Percentiles rank a stretch among this genome's conserved stretches.
These are phyloP conservation scores for Aspergillus indologenus DNA, from an alignment of 495 filamentous ascomycete genomes.

Conservation along the genomic window DNA sequence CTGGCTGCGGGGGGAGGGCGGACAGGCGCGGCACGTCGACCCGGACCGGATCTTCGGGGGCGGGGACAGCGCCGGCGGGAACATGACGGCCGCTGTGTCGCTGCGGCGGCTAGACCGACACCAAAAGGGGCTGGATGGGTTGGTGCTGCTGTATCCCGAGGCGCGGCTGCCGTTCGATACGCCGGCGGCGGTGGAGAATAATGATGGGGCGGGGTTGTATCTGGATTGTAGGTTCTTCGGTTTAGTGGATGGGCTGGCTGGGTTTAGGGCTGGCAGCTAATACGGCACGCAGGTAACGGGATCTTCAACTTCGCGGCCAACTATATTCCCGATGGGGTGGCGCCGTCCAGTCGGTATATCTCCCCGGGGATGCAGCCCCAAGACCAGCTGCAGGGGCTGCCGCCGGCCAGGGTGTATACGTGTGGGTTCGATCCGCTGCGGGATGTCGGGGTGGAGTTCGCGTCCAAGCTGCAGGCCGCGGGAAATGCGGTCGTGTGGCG, in stretches of 20 bases:
- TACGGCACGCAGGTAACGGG: slow-evolving; percentile 22
- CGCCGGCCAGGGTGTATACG: slow-evolving; percentile 31
- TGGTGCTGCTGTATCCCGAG: slow-evolving; percentile 37
- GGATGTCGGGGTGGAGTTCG: slow-evolving; percentile 37
- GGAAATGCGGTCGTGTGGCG: slow-evolving; percentile 28
- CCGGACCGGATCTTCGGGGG: slow-evolving; percentile 24
- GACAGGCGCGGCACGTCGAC: slow-evolving; percentile 22
- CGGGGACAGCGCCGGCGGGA: slow-evolving; percentile 36
- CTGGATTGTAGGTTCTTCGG: slow-evolving; percentile 5
- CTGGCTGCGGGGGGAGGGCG: slow-evolving; percentile 23
- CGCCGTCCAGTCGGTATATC: slow-evolving; percentile 6
- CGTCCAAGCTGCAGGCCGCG: slow-evolving; percentile 30
- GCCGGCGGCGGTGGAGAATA: slow-evolving; percentile 31
- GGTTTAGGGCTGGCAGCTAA: too few species aligned
- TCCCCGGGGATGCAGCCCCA: slow-evolving; percentile 7
- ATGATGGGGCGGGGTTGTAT: slow-evolving; percentile 29
- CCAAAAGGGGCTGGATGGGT: slow-evolving; percentile 18
- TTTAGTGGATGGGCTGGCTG: too few species aligned
- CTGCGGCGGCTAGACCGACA: slow-evolving; percentile 21
- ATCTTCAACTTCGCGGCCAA: slow-evolving; percentile 37
- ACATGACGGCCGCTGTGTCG: slow-evolving; percentile 34
- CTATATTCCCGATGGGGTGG: slow-evolving; percentile 27
- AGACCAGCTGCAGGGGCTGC: slow-evolving; percentile 9
- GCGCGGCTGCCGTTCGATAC: slow-evolving; percentile 37
- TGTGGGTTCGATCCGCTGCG: slow-evolving; percentile 36